Evolutionary conservation across 2,329 filamentous ascomycete genomes (phyloP).

Genomic region (Cladosporium velox): DNA sequence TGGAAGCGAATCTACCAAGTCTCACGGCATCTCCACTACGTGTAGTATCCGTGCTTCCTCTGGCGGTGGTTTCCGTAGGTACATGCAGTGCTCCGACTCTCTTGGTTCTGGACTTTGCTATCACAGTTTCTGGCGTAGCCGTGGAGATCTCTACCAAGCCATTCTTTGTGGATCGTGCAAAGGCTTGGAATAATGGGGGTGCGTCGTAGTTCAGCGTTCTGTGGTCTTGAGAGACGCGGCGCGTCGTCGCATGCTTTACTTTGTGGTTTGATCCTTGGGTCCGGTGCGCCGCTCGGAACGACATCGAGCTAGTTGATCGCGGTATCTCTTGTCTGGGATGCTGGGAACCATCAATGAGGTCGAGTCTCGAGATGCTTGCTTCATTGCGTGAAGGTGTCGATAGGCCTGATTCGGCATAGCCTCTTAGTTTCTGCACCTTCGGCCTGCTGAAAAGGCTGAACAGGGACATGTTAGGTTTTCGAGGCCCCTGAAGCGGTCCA

Average conservation of each 20-base stretch:
- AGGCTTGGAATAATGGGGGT: constrained; percentile 82
- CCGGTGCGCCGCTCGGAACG: constrained; percentile 12
- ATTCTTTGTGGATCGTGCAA: constrained; percentile 79
- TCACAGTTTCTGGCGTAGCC: constrained; percentile 62
- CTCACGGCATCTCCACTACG: constrained; percentile 24
- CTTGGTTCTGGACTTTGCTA: constrained; percentile 27
- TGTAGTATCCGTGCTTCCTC: constrained; percentile 20
- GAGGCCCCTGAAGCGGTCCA: constrained; percentile 13
- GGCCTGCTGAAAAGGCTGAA: constrained; percentile 54
- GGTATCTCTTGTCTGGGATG: constrained; percentile 1
- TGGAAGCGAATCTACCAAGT: constrained; percentile 22
- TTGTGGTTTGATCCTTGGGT: not conserved
- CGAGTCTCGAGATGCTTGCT: constrained; percentile 13
- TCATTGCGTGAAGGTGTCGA: constrained; percentile 23
- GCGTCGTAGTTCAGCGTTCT: constrained; percentile 41
- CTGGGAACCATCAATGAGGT: constrained; percentile 21
- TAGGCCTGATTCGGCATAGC: constrained; percentile 48
- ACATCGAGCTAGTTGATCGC: constrained; percentile 19
- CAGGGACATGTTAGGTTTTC: constrained; percentile 46
- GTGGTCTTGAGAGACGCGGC: constrained; percentile 13
- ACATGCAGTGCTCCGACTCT: constrained; percentile 2
- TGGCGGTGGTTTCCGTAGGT: not conserved
- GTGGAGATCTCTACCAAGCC: constrained; percentile 66
- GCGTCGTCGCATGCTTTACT: not conserved
- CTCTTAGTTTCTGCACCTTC: constrained; percentile 51